Conservation (phyloP, 768 basidiomycete species). For the Coprinopsis sp. region DNA sequence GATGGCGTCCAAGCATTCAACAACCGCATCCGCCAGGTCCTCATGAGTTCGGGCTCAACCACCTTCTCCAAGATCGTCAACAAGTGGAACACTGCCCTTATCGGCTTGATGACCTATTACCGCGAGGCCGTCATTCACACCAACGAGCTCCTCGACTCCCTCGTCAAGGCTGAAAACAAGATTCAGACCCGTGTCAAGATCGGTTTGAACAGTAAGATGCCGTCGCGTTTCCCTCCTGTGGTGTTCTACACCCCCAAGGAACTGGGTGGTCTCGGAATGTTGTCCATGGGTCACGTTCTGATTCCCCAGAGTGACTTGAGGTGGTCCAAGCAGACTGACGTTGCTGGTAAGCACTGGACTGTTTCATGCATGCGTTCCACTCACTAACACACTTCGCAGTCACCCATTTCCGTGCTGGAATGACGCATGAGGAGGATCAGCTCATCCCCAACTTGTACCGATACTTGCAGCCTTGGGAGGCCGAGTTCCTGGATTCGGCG, state of each 20-base stretch:
- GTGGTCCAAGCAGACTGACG: slow-evolving; percentile 98
- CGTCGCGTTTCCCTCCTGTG: slow-evolving; percentile 95
- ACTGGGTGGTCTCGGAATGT: slow-evolving; percentile 96
- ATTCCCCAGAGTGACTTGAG: slow-evolving; percentile 97
- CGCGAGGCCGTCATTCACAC: slow-evolving; percentile 98
- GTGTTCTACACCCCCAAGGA: slow-evolving; percentile 98
- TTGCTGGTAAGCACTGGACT: slow-evolving; percentile 53
- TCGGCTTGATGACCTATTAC: slow-evolving; percentile 97
- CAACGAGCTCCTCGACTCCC: slow-evolving; percentile 89
- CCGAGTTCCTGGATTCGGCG: slow-evolving; percentile 95
- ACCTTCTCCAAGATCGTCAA: slow-evolving; percentile 99
- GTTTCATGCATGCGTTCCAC: neutral
- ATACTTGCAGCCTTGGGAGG: slow-evolving; percentile 96
- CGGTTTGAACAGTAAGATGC: slow-evolving; percentile 99
- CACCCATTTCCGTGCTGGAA: slow-evolving; percentile 98
- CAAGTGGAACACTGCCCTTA: slow-evolving; percentile 95
- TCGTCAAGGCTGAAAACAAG: slow-evolving; percentile 99
- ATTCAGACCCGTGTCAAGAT: slow-evolving; percentile 99
- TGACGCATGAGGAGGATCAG: slow-evolving; percentile 93
- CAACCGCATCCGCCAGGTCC: slow-evolving; percentile 91
- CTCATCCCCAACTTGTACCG: slow-evolving; percentile 97
- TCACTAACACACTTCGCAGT: slow-evolving; percentile 38
- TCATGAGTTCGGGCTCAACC: slow-evolving; percentile 98
- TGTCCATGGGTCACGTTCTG: slow-evolving; percentile 98
- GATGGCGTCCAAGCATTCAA: slow-evolving; percentile 97